Conservation (phyloP, 2,329 filamentous ascomycete species). For the Aspergillus jensenii region DNA sequence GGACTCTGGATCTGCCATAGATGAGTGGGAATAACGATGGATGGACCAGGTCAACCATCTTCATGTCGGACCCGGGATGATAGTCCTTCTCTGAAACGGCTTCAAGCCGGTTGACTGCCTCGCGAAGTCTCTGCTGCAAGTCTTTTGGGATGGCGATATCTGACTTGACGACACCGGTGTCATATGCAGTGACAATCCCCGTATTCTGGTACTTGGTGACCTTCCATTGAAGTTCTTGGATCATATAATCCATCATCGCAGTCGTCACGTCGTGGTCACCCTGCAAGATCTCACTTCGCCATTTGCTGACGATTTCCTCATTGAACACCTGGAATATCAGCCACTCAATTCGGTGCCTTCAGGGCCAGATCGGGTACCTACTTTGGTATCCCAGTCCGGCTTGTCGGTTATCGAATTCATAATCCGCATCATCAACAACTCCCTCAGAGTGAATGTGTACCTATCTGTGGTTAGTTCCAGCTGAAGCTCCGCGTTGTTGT, state of each 20-base stretch:
- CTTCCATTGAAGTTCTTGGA: not conserved
- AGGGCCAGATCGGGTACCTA: not conserved
- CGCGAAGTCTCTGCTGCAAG: conserved; percentile 44
- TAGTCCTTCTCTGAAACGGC: conserved; percentile 48
- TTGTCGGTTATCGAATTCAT: not conserved
- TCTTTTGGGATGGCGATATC: conserved; percentile 48
- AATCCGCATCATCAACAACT: not conserved
- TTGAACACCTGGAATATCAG: not conserved
- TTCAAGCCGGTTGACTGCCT: conserved; percentile 53
- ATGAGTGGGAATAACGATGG: conserved; percentile 52
- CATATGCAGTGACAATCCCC: conserved; percentile 27
- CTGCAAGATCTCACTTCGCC: not conserved
- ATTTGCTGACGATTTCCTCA: not conserved
- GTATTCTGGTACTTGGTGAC: not conserved
- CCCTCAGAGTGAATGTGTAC: not conserved
- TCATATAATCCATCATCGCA: not conserved
- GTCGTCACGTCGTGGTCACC: not conserved
- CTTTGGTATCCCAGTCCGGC: not conserved
- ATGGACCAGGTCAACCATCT: conserved; percentile 65
- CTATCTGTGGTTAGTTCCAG: not conserved
- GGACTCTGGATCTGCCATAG: conserved; percentile 28
- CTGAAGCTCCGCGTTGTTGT: too few relatives aligned
- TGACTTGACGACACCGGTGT: conserved; percentile 54
- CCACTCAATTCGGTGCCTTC: not conserved
- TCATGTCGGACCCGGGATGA: conserved; percentile 58